A percentile compares a stretch with the other conserved stretches of the same genome.
These are phyloP conservation scores for Trichoderma gamsii DNA, from an alignment of 495 filamentous ascomycete species.

Conservation along the genomic window DNA sequence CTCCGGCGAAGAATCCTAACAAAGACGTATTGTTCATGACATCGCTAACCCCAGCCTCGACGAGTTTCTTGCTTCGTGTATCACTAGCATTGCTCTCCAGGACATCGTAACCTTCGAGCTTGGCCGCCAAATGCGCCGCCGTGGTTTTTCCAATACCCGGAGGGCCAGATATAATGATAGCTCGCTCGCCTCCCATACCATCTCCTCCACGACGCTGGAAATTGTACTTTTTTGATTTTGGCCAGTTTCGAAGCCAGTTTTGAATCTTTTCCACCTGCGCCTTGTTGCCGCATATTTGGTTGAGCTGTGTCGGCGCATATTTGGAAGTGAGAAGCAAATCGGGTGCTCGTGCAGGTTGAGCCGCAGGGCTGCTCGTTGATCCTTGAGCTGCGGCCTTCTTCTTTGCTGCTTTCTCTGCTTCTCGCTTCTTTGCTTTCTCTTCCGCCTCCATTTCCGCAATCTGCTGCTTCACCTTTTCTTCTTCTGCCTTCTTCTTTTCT, in stretches of 20 bases:
- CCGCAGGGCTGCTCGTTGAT: slow-evolving; percentile 25
- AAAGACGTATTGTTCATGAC: slow-evolving; percentile 91
- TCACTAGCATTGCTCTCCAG: slow-evolving; percentile 96
- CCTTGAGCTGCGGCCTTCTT: slow-evolving; percentile 39
- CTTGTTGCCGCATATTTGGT: slow-evolving; percentile 96
- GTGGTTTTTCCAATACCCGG: slow-evolving; percentile 98
- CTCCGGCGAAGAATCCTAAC: slow-evolving; percentile 83
- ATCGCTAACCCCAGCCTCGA: slow-evolving; percentile 78
- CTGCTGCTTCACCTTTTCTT: slow-evolving; percentile 66
- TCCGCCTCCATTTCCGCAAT: slow-evolving; percentile 76
- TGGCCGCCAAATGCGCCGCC: slow-evolving; percentile 88
- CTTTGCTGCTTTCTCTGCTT: slow-evolving; percentile 43
- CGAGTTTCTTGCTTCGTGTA: slow-evolving; percentile 93
- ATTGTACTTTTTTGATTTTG: slow-evolving; percentile 58
- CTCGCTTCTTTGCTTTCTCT: slow-evolving; percentile 48
- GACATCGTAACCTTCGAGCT: slow-evolving; percentile 86
- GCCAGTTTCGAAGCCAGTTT: slow-evolving; percentile 79
- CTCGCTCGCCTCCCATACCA: slow-evolving; percentile 69
- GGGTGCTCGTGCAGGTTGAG: slow-evolving; percentile 39
- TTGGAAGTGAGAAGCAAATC: slow-evolving; percentile 89
- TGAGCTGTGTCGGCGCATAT: slow-evolving; percentile 78
- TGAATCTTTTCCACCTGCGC: slow-evolving; percentile 81
- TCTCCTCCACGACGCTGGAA: slow-evolving; percentile 79
- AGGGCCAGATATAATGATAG: slow-evolving; percentile 88
- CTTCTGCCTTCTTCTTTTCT: slow-evolving; percentile 75